Base-by-base conservation (phyloP, 2,329 filamentous ascomycete species). In the Cordyceps javanica region DNA sequence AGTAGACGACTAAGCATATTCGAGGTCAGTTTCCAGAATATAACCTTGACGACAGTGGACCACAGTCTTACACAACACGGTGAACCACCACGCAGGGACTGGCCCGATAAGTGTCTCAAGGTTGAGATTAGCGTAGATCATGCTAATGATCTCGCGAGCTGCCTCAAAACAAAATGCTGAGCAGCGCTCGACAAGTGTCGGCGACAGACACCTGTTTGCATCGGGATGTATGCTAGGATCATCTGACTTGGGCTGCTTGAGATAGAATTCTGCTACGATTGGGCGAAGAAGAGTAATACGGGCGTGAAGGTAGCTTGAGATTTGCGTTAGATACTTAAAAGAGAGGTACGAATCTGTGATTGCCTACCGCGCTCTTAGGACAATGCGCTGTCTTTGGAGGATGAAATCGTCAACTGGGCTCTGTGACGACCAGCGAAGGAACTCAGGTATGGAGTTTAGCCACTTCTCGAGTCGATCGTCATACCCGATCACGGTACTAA, bases 21-120 rank as follows among this genome's bases (percentile, higher is more conserved):
- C 1, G 38, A 41, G 38, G 38, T 41, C 38, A 41, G 38, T 41
- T 19, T 41, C 38, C 38, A 41, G 38, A n/a, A 41, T 13, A 19
- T 9, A 41, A 13, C 7, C 7, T 4, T 41, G 38, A 19, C 38
- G 11, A n/a, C 38, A 41, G 38, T 41, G n/a, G n/a, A 19, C 9
- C 38, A 21, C 19, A 39, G 19, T 54, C 51, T 57, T 57, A 57
- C 55, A 57, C 34, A 57, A 38, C 26, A 57, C 55, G 11, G 21
- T 26, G 28, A 57, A 57, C 55, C 55, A 57, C 55, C 55, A 57
- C 9, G 55, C 44, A 25, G 55, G 55, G 14, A 57, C 44, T 13
- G 55, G 55, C n/a, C 55, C 55, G 21, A 42, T 41, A 9, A 57
- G 21, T 25, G 55, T 57, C 19, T 57, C 44, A 25, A 32, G 34